Conservation (phyloP, 352 stramenopile genomes). For the Phytophthora megakarya region DNA sequence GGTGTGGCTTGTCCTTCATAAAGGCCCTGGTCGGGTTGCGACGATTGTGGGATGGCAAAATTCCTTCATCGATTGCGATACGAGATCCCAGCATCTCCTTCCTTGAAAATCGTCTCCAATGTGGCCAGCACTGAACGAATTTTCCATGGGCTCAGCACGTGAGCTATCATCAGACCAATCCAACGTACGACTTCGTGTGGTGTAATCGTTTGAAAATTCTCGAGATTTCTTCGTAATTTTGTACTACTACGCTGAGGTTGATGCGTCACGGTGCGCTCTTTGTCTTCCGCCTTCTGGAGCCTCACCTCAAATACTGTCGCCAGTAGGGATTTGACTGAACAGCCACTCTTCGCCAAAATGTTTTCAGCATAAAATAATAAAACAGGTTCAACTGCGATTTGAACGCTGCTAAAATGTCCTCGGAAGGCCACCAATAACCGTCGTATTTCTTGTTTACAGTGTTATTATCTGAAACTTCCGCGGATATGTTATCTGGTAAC, state of each 20-base stretch:
- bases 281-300: background rate
- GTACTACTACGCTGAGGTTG: background rate
- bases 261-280: background rate
- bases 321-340: constrained; percentile 7
- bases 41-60: constrained; percentile 4
- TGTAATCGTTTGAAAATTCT: background rate
- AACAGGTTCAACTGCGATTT: constrained; percentile 5
- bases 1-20: background rate
- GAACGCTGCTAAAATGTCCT: background rate
- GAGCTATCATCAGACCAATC: constrained; percentile 8
- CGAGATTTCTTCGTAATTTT: background rate
- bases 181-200: constrained; percentile 18
- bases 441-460: constrained; percentile 4
- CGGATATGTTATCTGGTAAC: background rate
- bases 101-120: constrained; percentile 14
- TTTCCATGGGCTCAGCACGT: constrained; percentile 4
- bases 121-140: background rate
- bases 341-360: constrained; percentile 11
- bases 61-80: constrained; percentile 18
- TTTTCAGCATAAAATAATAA: constrained; percentile 20
- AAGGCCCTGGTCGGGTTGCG: constrained; percentile 12
- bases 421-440: background rate
- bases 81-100: background rate
- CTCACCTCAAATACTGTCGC: background rate
- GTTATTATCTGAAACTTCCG: background rate